phyloP scores from a whole-genome alignment of 78 protist genomes.

The Speleostelium caveatum region DNA sequence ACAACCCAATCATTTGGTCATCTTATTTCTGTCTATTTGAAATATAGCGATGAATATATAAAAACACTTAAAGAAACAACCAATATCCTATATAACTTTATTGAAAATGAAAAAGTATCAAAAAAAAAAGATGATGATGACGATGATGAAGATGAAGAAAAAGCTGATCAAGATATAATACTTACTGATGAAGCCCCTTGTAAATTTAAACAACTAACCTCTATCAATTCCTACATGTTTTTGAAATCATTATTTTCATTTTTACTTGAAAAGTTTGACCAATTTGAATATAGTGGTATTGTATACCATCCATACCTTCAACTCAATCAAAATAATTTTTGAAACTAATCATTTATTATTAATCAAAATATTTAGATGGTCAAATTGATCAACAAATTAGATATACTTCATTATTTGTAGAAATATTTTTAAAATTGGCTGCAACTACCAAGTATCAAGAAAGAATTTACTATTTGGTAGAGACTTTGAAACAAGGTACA shows the following conservation, averaged over 20 bases:
- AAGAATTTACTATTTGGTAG: constrained; percentile 4
- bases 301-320: no score
- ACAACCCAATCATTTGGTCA: background rate
- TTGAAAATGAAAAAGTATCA: background rate
- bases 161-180: background rate
- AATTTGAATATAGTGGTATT: no score
- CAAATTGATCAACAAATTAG: no score
- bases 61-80: background rate
- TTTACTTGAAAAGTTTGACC: background rate
- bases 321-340: no score
- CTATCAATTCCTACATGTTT: background rate
- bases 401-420: no score
- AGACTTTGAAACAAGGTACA: constrained; percentile 18
- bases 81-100: background rate
- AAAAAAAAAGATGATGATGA: background rate
- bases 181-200: background rate
- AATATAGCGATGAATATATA: background rate
- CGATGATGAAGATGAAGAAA: background rate
- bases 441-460: background rate
- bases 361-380: no score
- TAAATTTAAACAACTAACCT: background rate
- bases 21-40: background rate
- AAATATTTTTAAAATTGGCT: background rate
- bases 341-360: no score
- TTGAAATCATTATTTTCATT: background rate